Base-by-base conservation (phyloP, 2,329 filamentous ascomycete genomes). In the Colletotrichum gloeosporioides region DNA sequence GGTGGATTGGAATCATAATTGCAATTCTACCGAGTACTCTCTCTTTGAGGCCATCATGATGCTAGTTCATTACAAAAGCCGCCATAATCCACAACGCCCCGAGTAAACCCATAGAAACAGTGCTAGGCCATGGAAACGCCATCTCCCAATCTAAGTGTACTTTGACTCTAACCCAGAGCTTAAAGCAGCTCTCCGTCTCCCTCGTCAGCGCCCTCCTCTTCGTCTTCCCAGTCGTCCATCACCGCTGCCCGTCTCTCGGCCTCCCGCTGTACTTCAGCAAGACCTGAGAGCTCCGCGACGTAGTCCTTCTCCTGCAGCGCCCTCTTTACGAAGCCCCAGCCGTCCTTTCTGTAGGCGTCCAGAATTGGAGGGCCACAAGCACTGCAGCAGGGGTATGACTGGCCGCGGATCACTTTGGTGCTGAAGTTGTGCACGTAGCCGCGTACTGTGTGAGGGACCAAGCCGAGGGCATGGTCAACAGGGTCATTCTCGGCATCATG, bases 401-500 rank as follows among this genome's bases (percentile, higher is more conserved):
- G 89, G 10, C 95, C 95, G 69, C 90, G 92, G 78, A 97, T 93
- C 49, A 93, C 88, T 75, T 96, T 88, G 78, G 94, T 96, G 81
- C 93, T 91, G 83, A 95, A 97, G 5, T 89, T 93, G 39, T 92
- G 91, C 27, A 96, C 88, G 82, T 94, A 96, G 29, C 95, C 95
- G 36, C 95, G 93, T 69, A 97, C 92, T 78, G 95, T 94, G 83
- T 98, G 95, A 2, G 95, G 95, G 1, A 97, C 91, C 16, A 94
- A 90, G 27, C 93, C 93, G 4, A 94, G 87, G 3, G 93, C 89
- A 80, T 94, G 90, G 69, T 91, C 87, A 6, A 84, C 85, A 22
- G 89, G 91, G 73, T 93, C 90, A 61, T 90, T 88, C 71, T 91
- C 90, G 67, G 90, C 90, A 4, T 84, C 79, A 4, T 84, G 82